Evolutionary conservation across 176 grass and related monocot genomes (phyloP).

Genomic region (Oryza punctata): DNA sequence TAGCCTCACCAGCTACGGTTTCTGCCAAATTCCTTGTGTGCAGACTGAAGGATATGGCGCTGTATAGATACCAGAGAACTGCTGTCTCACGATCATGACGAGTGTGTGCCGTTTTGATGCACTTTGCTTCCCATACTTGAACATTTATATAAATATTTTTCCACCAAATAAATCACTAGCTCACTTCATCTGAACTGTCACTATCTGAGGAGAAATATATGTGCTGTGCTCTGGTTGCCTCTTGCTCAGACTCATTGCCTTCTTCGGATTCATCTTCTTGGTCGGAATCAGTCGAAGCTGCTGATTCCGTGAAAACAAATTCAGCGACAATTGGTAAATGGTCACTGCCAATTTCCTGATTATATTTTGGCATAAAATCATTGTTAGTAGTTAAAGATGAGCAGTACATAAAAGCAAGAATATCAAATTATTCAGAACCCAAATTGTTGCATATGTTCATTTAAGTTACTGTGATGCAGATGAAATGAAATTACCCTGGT

Average conservation of each 20-base stretch:
- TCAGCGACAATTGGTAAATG: slow-evolving; percentile 82
- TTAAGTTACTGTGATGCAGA: not conserved
- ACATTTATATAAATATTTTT: slow-evolving; percentile 19
- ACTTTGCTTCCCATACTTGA: not conserved
- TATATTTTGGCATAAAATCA: not conserved
- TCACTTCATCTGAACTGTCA: not conserved
- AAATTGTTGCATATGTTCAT: not conserved
- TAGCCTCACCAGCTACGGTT: not conserved
- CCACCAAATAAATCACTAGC: slow-evolving; percentile 8
- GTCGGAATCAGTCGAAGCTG: not conserved
- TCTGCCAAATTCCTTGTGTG: not conserved
- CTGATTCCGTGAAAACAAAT: slow-evolving; percentile 57
- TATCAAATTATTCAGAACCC: not conserved
- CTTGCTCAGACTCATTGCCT: slow-evolving; percentile 11
- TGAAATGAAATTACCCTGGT: slow-evolving; percentile 57
- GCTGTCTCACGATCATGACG: not conserved
- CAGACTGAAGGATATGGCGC: not conserved
- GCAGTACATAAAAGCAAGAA: not conserved
- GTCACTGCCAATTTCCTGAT: slow-evolving; percentile 91
- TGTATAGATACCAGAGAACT: not conserved
- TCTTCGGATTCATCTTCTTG: slow-evolving; percentile 24
- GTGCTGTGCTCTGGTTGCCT: not conserved
- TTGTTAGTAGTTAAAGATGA: not conserved
- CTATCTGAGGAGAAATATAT: slow-evolving; percentile 28
- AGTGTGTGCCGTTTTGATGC: not conserved